phyloP scores from a whole-genome alignment of 2,329 filamentous ascomycete species.

The Alternaria tenuissima region DNA sequence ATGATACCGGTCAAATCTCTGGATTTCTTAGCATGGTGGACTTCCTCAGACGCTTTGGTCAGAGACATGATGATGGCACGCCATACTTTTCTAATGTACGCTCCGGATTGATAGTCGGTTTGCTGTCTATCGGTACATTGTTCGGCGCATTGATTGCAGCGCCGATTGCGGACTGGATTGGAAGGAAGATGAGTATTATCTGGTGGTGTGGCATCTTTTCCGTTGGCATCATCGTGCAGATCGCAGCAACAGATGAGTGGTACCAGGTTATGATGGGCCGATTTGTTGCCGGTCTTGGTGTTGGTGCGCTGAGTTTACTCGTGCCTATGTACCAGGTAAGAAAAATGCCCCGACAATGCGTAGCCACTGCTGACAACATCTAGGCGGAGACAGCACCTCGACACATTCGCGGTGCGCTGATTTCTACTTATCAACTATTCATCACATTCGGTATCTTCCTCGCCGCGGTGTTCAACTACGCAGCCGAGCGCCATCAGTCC shows the following conservation, averaged over 20 bases:
- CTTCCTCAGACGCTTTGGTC: conserved; percentile 35
- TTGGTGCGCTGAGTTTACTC: conserved; percentile 69
- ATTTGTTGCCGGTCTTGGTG: conserved; percentile 69
- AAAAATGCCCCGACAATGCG: neutral
- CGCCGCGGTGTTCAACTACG: conserved; percentile 61
- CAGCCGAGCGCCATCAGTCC: conserved; percentile 59
- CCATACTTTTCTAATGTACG: conserved; percentile 40
- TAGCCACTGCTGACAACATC: neutral
- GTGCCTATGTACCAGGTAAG: conserved; percentile 64
- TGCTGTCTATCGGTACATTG: conserved; percentile 75
- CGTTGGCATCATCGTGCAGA: conserved; percentile 70
- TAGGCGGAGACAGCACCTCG: conserved; percentile 68
- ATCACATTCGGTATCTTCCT: conserved; percentile 69
- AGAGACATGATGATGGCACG: conserved; percentile 24
- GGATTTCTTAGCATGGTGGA: conserved; percentile 44
- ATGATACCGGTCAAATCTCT: conserved; percentile 42
- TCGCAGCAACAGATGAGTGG: conserved; percentile 65
- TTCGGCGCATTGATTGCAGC: conserved; percentile 69
- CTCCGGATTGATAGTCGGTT: conserved; percentile 40
- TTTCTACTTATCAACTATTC: conserved; percentile 71
- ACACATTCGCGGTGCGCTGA: conserved; percentile 68
- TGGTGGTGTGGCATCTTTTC: conserved; percentile 67
- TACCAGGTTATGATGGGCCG: conserved; percentile 69
- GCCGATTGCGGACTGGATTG: conserved; percentile 67
- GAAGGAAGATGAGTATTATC: conserved; percentile 68